Evolutionary conservation across 2,329 filamentous ascomycete genomes (phyloP).

Genomic region (Escovopsis sp.): DNA sequence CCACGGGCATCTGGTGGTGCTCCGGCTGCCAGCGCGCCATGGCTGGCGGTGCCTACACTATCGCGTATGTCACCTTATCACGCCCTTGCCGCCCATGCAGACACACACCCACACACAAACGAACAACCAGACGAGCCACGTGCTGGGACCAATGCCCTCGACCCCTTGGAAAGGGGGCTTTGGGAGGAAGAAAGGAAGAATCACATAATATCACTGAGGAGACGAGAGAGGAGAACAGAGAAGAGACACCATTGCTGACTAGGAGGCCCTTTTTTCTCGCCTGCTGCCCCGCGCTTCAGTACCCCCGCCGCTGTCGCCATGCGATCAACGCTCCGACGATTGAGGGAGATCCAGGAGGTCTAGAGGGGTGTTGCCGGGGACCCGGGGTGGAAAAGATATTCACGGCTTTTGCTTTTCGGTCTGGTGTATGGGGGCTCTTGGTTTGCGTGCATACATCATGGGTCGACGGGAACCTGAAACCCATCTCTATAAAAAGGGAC

Average conservation of each 20-base stretch:
- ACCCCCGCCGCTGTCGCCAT: constrained; percentile 88
- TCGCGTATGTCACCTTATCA: constrained; percentile 96
- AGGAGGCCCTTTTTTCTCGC: background rate
- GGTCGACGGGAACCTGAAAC: constrained; percentile 16
- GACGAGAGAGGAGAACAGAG: no score
- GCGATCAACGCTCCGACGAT: constrained; percentile 89
- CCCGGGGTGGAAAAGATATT: constrained; percentile 16
- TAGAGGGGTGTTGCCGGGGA: constrained; percentile 33
- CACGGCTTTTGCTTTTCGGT: constrained; percentile 29
- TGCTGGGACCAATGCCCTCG: no score
- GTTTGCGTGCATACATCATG: constrained; percentile 28
- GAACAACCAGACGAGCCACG: background rate
- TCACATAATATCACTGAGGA: no score
- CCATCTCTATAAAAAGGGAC: constrained; percentile 14
- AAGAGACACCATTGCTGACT: no score
- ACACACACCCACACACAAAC: constrained; percentile 1
- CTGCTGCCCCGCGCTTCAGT: constrained; percentile 32
- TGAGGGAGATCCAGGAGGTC: constrained; percentile 95
- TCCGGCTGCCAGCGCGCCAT: constrained; percentile 79
- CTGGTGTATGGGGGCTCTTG: constrained; percentile 28
- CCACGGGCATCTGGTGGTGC: constrained; percentile 96
- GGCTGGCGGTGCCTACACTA: constrained; percentile 67
- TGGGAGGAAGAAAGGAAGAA: background rate
- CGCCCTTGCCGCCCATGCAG: no score
- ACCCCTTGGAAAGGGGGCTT: background rate